Evolutionary conservation across 2,329 filamentous ascomycete species (phyloP).

Genomic region (Fusarium goolgardi): DNA sequence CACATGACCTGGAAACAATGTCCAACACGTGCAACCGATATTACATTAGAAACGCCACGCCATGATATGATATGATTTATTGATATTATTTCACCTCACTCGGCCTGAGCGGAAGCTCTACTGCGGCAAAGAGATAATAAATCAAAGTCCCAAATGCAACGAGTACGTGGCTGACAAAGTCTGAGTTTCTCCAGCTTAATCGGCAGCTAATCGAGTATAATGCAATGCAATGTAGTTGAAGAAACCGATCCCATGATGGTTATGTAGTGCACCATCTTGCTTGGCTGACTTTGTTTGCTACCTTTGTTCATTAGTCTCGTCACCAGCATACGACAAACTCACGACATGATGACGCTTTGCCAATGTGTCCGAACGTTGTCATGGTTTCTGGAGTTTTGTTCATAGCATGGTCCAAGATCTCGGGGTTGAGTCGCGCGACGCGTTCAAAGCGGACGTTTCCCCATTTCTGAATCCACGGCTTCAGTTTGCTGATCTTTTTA

Average conservation of each 20-base stretch:
- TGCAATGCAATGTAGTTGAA: constrained; percentile 6
- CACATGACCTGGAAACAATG: constrained; percentile 42
- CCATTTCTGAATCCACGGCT: constrained; percentile 22
- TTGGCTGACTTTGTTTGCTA: constrained; percentile 21
- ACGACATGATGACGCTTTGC: not conserved
- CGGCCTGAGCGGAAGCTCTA: constrained; percentile 27
- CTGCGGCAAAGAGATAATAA: not conserved
- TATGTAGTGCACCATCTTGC: constrained; percentile 7
- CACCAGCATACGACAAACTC: constrained; percentile 24
- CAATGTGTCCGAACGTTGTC: not conserved
- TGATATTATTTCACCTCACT: constrained; percentile 14
- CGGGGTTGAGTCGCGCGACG: constrained; percentile 29
- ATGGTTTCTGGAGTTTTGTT: constrained; percentile 5
- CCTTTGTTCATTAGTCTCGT: constrained; percentile 6
- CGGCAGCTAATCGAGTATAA: constrained; percentile 1
- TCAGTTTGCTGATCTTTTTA: constrained; percentile 15
- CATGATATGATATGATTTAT: constrained; percentile 7
- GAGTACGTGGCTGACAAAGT: not conserved
- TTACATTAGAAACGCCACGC: constrained; percentile 16
- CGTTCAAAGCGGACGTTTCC: constrained; percentile 27
- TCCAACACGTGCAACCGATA: constrained; percentile 22
- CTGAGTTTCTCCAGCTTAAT: not conserved
- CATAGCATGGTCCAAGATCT: constrained; percentile 34
- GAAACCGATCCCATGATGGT: not conserved
- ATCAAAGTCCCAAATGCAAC: not conserved